Evolutionary conservation across 352 stramenopile species (phyloP).

Genomic region (Thalassiosira tumida): DNA sequence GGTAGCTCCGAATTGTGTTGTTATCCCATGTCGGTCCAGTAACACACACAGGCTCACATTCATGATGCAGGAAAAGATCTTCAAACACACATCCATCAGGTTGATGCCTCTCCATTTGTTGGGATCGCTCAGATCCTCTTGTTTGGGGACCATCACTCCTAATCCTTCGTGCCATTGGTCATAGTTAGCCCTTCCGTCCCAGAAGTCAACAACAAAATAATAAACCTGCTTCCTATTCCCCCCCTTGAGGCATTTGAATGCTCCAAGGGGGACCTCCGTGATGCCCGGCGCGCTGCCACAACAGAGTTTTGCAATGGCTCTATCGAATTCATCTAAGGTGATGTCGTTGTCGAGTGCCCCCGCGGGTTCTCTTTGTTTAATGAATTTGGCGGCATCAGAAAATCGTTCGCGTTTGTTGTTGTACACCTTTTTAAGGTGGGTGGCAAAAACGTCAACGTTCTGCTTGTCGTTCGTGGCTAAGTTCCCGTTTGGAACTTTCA

Average conservation of each 20-base stretch:
- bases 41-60: constrained; percentile 38
- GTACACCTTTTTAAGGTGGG: constrained; percentile 56
- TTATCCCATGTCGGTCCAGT: constrained; percentile 44
- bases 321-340: constrained; percentile 52
- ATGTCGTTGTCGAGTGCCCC: constrained; percentile 16
- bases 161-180: constrained; percentile 53
- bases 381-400: neutral
- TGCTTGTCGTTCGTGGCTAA: constrained; percentile 55
- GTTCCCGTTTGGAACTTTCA: constrained; percentile 35
- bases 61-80: constrained; percentile 63
- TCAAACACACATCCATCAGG: constrained; percentile 69
- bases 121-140: constrained; percentile 21
- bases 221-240: neutral
- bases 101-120: constrained; percentile 67
- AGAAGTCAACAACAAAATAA: constrained; percentile 46
- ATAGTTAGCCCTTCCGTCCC: constrained; percentile 45
- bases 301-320: constrained; percentile 29
- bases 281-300: constrained; percentile 53
- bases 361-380: constrained; percentile 36
- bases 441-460: constrained; percentile 23
- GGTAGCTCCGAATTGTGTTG: constrained; percentile 67
- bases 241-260: constrained; percentile 57
- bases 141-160: constrained; percentile 49
- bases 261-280: constrained; percentile 43
- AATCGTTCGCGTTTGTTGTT: constrained; percentile 45